phyloP scores from a whole-genome alignment of 768 basidiomycete species.

The Mycena pura region DNA sequence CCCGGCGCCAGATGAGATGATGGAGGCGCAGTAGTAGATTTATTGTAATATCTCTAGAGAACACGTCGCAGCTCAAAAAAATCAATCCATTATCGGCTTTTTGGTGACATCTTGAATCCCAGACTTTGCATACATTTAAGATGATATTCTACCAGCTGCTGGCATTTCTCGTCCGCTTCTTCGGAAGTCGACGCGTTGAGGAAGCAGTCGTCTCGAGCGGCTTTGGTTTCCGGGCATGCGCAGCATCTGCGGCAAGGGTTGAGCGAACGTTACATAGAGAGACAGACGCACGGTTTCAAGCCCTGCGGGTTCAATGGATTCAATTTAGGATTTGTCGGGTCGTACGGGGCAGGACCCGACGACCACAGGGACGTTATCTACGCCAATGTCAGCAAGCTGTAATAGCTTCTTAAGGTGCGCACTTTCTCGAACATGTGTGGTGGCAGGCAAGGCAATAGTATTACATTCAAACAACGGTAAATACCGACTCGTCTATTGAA shows the following conservation, averaged over 20 bases:
- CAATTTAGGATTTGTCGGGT: slow-evolving; percentile 77
- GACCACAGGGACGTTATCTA: slow-evolving; percentile 68
- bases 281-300: slow-evolving; percentile 84
- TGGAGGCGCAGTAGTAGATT: slow-evolving; percentile 35
- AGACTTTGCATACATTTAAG: slow-evolving; percentile 89
- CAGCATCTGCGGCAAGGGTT: slow-evolving; percentile 81
- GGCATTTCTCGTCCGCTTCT: slow-evolving; percentile 83
- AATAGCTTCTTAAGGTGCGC: neutral
- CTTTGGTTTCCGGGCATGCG: slow-evolving; percentile 94
- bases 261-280: neutral
- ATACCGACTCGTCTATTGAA: slow-evolving; percentile 13
- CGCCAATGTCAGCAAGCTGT: neutral
- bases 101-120: slow-evolving; percentile 78
- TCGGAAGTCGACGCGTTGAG: slow-evolving; percentile 69
- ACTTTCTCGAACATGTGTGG: slow-evolving; percentile 22
- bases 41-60: slow-evolving; percentile 1
- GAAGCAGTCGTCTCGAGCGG: slow-evolving; percentile 94
- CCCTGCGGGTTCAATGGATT: slow-evolving; percentile 94
- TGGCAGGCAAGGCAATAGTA: too few species aligned
- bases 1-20: slow-evolving; percentile 66
- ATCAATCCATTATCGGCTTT: slow-evolving; percentile 9
- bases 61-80: slow-evolving; percentile 2
- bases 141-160: slow-evolving; percentile 78
- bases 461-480: slow-evolving; percentile 1
- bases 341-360: slow-evolving; percentile 51